phyloP scores from a whole-genome alignment of 108 stramenopile genomes.

The Cyclostephanos invisitatus region DNA sequence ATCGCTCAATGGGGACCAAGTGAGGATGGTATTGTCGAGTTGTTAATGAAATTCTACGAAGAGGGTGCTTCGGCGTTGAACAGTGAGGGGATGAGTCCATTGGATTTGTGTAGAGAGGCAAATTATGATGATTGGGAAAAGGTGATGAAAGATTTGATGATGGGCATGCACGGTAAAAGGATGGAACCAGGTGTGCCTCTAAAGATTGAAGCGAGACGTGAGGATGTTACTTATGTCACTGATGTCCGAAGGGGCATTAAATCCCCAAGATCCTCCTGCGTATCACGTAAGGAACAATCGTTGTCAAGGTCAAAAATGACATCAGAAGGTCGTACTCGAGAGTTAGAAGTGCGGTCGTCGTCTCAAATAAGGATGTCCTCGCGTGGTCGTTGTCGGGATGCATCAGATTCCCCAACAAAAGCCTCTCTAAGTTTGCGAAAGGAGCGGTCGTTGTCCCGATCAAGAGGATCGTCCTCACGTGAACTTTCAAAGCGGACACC shows the following conservation, averaged over 20 bases:
- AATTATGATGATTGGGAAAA: slow-evolving; percentile 23
- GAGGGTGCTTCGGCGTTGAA: slow-evolving; percentile 16
- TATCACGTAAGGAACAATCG: neutral
- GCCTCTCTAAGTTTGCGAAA: neutral
- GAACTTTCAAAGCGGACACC: neutral
- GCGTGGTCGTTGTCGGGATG: neutral
- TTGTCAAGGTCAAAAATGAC: neutral
- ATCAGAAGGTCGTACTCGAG: too few species aligned
- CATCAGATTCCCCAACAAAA: neutral
- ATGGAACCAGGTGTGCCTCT: neutral
- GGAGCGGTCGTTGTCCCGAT: slow-evolving; percentile 1
- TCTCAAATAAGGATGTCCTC: neutral
- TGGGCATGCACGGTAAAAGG: neutral
- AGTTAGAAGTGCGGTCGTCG: neutral
- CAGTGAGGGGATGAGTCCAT: slow-evolving; percentile 20
- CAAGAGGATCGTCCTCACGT: slow-evolving; percentile 2
- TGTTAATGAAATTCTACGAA: slow-evolving; percentile 9
- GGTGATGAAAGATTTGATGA: slow-evolving; percentile 24
- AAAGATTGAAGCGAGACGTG: neutral
- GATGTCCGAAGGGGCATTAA: slow-evolving; percentile 2
- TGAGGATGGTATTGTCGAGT: slow-evolving; percentile 19
- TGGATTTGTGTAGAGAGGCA: slow-evolving; percentile 29
- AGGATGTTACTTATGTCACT: neutral
- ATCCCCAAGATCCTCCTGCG: slow-evolving; percentile 9
- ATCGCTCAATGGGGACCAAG: slow-evolving; percentile 23